Evolutionary conservation across 2,329 filamentous ascomycete genomes (phyloP).

Genomic region (Aspergillus japonicus): DNA sequence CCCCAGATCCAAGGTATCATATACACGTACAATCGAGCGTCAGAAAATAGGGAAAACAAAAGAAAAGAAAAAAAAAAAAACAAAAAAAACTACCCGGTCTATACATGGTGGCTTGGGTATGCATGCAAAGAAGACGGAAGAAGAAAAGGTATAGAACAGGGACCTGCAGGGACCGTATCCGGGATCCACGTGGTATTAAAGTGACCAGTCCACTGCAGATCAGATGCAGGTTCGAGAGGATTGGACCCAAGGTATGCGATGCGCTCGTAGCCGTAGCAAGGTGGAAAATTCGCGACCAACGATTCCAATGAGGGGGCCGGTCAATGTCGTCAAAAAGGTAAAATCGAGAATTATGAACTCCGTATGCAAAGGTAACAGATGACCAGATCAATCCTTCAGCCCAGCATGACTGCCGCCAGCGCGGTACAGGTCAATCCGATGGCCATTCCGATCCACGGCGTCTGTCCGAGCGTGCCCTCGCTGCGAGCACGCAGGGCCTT

Average conservation of each 20-base stretch:
- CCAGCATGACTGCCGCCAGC: constrained; percentile 40
- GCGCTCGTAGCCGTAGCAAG: constrained; percentile 17
- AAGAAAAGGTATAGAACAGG: constrained; percentile 19
- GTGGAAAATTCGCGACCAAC: constrained; percentile 2
- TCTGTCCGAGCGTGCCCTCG: constrained; percentile 40
- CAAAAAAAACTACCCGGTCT: constrained; percentile 20
- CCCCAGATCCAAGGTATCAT: constrained; percentile 33
- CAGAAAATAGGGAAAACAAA: background rate
- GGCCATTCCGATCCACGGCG: constrained; percentile 44
- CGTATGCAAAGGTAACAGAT: constrained; percentile 15
- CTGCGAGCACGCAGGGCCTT: constrained; percentile 35
- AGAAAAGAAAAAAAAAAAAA: background rate
- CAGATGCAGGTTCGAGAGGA: background rate
- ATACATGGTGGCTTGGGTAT: constrained; percentile 26
- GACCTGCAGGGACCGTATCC: background rate
- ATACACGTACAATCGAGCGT: constrained; percentile 31
- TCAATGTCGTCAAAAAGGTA: constrained; percentile 15
- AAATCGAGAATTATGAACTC: constrained; percentile 14
- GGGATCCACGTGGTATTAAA: constrained; percentile 16
- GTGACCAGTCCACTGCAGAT: constrained; percentile 18
- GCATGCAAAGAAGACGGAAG: constrained; percentile 25
- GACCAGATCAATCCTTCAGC: constrained; percentile 19
- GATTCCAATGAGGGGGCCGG: constrained; percentile 1
- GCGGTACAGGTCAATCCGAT: constrained; percentile 42
- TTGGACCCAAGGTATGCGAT: constrained; percentile 13